Percentiles rank a stretch among this genome's conserved stretches.
Conservation (phyloP, 2,329 filamentous ascomycete genomes). For the Cyphellophora europaea region DNA sequence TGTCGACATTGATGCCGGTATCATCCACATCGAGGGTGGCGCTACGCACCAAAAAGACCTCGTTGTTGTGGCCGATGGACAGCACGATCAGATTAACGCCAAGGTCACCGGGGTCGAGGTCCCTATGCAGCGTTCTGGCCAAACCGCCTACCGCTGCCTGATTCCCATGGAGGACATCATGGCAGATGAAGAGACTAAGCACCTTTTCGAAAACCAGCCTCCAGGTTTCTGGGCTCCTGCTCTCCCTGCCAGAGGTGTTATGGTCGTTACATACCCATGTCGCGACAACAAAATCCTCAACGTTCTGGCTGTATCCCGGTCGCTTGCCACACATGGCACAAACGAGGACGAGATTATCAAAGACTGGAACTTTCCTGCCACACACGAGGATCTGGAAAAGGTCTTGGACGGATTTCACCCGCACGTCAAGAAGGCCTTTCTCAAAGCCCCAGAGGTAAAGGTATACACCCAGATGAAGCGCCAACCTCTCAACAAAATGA, state of each 20-base stretch:
- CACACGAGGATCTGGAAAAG: slow-evolving; percentile 15
- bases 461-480: slow-evolving; percentile 20
- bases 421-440: slow-evolving; percentile 14
- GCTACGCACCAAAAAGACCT: slow-evolving; percentile 25
- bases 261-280: slow-evolving; percentile 20
- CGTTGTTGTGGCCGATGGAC: slow-evolving; percentile 28
- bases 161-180: slow-evolving; percentile 19
- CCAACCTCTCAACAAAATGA: slow-evolving; percentile 32
- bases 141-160: slow-evolving; percentile 19
- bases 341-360: slow-evolving; percentile 17
- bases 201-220: slow-evolving; percentile 16
- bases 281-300: slow-evolving; percentile 17
- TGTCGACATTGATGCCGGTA: slow-evolving; percentile 19
- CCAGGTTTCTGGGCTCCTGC: slow-evolving; percentile 19
- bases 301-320: slow-evolving; percentile 16
- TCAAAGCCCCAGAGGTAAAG: slow-evolving; percentile 18
- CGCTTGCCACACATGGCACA: slow-evolving; percentile 11
- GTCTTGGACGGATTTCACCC: slow-evolving; percentile 19
- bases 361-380: slow-evolving; percentile 19
- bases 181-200: slow-evolving; percentile 14
- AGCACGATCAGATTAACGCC: slow-evolving; percentile 17
- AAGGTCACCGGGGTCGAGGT: slow-evolving; percentile 17
- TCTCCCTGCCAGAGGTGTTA: slow-evolving; percentile 17
- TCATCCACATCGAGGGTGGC: slow-evolving; percentile 23
- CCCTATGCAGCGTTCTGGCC: slow-evolving; percentile 17